These are phyloP conservation scores for Trichosporon sp. DNA, from an alignment of 1,284 basidiomycete species.

Conservation along the genomic window DNA sequence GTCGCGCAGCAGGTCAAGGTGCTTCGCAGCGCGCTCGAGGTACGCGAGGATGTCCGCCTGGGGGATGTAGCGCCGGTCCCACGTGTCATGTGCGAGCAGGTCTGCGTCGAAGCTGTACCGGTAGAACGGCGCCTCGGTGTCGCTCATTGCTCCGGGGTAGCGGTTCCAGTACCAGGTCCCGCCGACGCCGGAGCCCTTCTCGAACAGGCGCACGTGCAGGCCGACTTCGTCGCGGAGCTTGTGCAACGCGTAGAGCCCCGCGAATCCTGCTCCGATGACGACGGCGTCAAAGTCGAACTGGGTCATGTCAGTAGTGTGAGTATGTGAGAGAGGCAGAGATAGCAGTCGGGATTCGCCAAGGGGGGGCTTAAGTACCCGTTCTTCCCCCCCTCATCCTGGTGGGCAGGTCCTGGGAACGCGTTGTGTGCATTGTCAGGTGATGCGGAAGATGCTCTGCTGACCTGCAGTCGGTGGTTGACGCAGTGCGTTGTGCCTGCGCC, in stretches of 20 bases:
- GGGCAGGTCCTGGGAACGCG: not conserved
- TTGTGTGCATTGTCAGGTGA: not conserved
- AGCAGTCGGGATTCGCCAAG: too few species aligned
- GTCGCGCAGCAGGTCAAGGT: constrained; percentile 25
- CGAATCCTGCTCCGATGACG: constrained; percentile 17
- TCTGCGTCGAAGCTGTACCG: constrained; percentile 20
- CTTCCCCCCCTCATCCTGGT: not conserved
- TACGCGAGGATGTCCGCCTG: constrained; percentile 33
- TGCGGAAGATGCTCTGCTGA: not conserved
- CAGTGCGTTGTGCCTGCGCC: not conserved
- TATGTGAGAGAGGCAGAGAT: not conserved
- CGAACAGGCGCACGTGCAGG: constrained; percentile 8
- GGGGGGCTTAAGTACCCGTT: not conserved
- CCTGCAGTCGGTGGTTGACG: not conserved
- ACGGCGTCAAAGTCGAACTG: constrained; percentile 7
- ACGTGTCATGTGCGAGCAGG: constrained; percentile 16
- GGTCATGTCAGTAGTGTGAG: not conserved
- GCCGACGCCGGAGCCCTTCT: constrained; percentile 10
- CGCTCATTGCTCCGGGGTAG: constrained; percentile 30
- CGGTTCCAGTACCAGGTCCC: constrained; percentile 19
- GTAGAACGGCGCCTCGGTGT: constrained; percentile 32
- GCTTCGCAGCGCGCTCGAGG: constrained; percentile 21
- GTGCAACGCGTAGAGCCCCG: constrained; percentile 11
- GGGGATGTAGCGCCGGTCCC: constrained; percentile 28
- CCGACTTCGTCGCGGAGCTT: constrained; percentile 9